These are phyloP conservation scores for Colletotrichum abscissum DNA, from an alignment of 2,329 filamentous ascomycete genomes.

Conservation along the genomic window DNA sequence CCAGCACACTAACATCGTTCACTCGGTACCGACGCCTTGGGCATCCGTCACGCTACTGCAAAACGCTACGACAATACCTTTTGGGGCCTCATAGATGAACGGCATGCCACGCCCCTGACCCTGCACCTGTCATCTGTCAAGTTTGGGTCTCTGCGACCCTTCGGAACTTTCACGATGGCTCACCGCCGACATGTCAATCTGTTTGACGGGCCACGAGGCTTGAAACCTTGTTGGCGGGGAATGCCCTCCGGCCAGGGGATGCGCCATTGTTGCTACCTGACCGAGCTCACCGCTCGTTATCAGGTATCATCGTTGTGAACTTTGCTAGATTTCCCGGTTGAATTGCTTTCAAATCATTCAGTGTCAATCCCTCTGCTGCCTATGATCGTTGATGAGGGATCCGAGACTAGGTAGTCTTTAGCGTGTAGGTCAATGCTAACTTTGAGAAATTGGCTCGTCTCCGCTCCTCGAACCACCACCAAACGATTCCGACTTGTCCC, in stretches of 20 bases:
- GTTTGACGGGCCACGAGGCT: not conserved
- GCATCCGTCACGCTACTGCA: slow-evolving; percentile 9
- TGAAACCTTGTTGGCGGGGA: not conserved
- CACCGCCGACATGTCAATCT: not conserved
- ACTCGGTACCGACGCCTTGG: slow-evolving; percentile 5
- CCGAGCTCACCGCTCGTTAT: too few relatives aligned
- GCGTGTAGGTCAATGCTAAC: not conserved
- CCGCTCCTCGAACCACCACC: not conserved
- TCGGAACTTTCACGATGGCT: not conserved
- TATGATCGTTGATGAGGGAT: not conserved
- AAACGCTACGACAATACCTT: not conserved
- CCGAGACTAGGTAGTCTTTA: not conserved
- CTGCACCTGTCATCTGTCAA: not conserved
- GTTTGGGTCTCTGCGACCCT: not conserved
- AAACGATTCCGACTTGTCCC: not conserved
- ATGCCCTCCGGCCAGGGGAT: not conserved
- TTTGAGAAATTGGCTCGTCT: not conserved
- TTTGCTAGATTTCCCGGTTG: not conserved
- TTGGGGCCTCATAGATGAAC: not conserved
- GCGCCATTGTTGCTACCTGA: too few relatives aligned
- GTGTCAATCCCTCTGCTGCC: not conserved
- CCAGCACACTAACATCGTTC: slow-evolving; percentile 9
- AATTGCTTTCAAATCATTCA: not conserved
- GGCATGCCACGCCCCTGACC: not conserved
- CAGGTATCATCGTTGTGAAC: too few relatives aligned